Conservation (phyloP, 768 basidiomycete genomes). For the Xerocomus spinulosus region DNA sequence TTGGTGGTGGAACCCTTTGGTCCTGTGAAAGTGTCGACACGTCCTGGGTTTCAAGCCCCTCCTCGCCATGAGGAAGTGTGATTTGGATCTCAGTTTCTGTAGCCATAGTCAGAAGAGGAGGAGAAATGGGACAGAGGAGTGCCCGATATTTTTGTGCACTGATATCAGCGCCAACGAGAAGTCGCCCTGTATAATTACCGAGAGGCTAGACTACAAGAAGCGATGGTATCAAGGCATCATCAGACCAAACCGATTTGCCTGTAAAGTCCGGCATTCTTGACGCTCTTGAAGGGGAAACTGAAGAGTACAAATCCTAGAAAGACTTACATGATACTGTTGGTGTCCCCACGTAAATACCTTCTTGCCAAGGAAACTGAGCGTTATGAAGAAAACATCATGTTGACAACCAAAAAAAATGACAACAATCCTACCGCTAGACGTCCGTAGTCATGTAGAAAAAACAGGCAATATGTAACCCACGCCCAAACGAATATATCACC, state of each 20-base stretch:
- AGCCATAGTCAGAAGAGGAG: neutral
- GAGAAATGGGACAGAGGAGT: neutral
- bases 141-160: neutral
- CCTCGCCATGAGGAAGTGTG: neutral
- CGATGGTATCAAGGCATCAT: neutral
- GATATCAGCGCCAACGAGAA: neutral
- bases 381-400: too few species aligned
- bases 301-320: neutral
- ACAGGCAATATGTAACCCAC: neutral
- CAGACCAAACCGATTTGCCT: neutral
- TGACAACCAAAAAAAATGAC: too few species aligned
- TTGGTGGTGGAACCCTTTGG: slow-evolving; percentile 23
- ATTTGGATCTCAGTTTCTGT: slow-evolving; percentile 1
- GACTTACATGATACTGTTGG: too few species aligned
- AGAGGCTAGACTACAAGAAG: neutral
- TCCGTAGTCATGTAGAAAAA: neutral
- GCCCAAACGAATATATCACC: neutral
- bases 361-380: too few species aligned
- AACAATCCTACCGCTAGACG: too few species aligned
- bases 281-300: neutral
- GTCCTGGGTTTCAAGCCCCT: slow-evolving; percentile 2
- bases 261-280: neutral
- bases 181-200: neutral
- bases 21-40: slow-evolving; percentile 8
- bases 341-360: too few species aligned